phyloP scores from a whole-genome alignment of 2,329 filamentous ascomycete species.

The Ophiostoma piceae region DNA sequence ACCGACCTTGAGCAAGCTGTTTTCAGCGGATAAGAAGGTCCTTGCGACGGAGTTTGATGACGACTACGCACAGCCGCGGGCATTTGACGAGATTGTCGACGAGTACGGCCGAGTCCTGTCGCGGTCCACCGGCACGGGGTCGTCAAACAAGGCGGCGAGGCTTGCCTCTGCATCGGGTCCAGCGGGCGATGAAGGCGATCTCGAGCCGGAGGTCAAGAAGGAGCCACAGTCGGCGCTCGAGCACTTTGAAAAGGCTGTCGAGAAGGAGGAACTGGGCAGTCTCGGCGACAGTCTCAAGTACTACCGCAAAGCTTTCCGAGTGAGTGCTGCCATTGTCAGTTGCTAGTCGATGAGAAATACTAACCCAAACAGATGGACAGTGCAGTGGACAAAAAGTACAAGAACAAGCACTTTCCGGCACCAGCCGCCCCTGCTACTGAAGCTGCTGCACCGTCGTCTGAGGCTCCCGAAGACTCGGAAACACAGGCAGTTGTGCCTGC shows the following conservation, averaged over 20 bases:
- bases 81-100: slow-evolving; percentile 36
- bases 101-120: slow-evolving; percentile 20
- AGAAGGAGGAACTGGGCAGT: slow-evolving; percentile 78
- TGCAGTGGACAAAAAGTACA: slow-evolving; percentile 77
- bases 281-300: slow-evolving; percentile 82
- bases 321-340: slow-evolving; percentile 37
- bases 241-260: slow-evolving; percentile 86
- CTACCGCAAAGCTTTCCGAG: slow-evolving; percentile 86
- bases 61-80: slow-evolving; percentile 33
- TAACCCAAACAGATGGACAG: slow-evolving; percentile 62
- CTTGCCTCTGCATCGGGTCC: background rate
- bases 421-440: slow-evolving; percentile 35
- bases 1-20: slow-evolving; percentile 22
- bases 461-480: slow-evolving; percentile 23
- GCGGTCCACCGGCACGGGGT: background rate
- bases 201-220: slow-evolving; percentile 45
- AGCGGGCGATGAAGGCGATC: background rate
- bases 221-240: slow-evolving; percentile 75
- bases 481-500: slow-evolving; percentile 40
- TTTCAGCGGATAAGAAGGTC: slow-evolving; percentile 29
- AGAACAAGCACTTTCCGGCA: slow-evolving; percentile 82
- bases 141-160: background rate
- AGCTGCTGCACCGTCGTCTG: slow-evolving; percentile 14
- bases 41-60: slow-evolving; percentile 36
- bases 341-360: background rate